Percentiles rank a stretch among this genome's conserved stretches.
Conservation (phyloP, 1,284 basidiomycete genomes). For the Mrakiaceae sp. region DNA sequence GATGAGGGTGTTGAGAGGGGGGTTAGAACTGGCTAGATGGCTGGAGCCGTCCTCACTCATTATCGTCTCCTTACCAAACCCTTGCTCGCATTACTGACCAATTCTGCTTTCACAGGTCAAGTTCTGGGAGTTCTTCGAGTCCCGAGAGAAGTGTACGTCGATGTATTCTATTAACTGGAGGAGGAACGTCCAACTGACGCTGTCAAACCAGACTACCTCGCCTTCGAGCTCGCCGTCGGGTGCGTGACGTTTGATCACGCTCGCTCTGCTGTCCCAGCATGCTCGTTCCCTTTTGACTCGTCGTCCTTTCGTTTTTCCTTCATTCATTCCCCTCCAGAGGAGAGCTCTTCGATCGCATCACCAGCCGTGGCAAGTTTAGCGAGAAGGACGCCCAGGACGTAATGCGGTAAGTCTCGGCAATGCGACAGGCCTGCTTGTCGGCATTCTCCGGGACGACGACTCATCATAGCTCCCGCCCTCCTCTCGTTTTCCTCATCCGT, state of each 20-base stretch:
- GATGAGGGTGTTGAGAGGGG: too few relatives aligned
- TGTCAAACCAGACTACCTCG: slow-evolving; percentile 50
- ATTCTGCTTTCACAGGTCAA: slow-evolving; percentile 52
- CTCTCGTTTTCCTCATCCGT: background rate
- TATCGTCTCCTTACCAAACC: background rate
- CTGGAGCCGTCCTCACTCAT: background rate
- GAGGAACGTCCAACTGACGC: background rate
- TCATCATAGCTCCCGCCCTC: background rate
- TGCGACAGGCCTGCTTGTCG: too few relatives aligned
- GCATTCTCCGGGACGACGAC: too few relatives aligned
- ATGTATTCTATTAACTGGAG: too few relatives aligned
- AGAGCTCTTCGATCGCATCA: slow-evolving; percentile 76
- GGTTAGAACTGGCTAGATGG: too few relatives aligned
- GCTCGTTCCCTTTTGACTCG: background rate
- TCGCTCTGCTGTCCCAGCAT: background rate
- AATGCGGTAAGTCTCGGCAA: slow-evolving; percentile 42
- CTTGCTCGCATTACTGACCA: slow-evolving; percentile 16
- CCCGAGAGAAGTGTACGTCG: background rate
- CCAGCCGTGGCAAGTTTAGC: slow-evolving; percentile 73
- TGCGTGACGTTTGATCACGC: slow-evolving; percentile 47
- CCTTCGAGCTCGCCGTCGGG: slow-evolving; percentile 80
- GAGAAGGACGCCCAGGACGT: slow-evolving; percentile 72
- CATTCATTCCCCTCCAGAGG: slow-evolving; percentile 57
- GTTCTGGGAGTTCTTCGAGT: slow-evolving; percentile 89
- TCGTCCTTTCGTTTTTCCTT: slow-evolving; percentile 52